These are phyloP conservation scores for Didymella exigua DNA, from an alignment of 2,329 filamentous ascomycete genomes.

Conservation along the genomic window DNA sequence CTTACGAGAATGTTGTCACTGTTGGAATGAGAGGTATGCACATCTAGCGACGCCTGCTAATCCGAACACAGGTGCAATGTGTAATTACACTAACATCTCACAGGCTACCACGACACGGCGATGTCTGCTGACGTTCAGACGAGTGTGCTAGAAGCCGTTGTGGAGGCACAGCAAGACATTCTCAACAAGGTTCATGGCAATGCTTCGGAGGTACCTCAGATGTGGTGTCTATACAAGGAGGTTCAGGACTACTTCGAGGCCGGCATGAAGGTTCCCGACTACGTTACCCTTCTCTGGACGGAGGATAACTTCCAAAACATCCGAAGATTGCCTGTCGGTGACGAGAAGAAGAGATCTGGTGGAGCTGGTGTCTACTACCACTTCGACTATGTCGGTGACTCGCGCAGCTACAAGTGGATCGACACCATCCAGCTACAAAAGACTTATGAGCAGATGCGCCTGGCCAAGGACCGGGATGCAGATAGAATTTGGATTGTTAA, in stretches of 20 bases:
- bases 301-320: conserved; percentile 75
- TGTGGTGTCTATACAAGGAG: conserved; percentile 78
- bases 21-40: conserved; percentile 66
- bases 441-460: conserved; percentile 69
- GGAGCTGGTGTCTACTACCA: conserved; percentile 72
- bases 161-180: conserved; percentile 65
- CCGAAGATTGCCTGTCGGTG: conserved; percentile 63
- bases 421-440: conserved; percentile 70
- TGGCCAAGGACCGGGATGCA: conserved; percentile 64
- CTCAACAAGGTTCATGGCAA: conserved; percentile 61
- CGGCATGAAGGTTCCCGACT: conserved; percentile 67
- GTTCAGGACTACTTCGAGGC: conserved; percentile 72
- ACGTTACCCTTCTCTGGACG: conserved; percentile 70
- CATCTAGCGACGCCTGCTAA: neutral
- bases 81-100: neutral
- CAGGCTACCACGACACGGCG: conserved; percentile 64
- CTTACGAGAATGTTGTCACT: conserved; percentile 71
- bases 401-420: conserved; percentile 64
- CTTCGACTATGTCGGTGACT: conserved; percentile 67
- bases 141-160: conserved; percentile 64
- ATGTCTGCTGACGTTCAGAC: conserved; percentile 64
- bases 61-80: neutral
- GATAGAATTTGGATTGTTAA: conserved; percentile 71
- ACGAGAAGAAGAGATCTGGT: conserved; percentile 64
- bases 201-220: conserved; percentile 64